These are phyloP conservation scores for Rusavskia elegans DNA, from an alignment of 495 filamentous ascomycete genomes.

Conservation along the genomic window DNA sequence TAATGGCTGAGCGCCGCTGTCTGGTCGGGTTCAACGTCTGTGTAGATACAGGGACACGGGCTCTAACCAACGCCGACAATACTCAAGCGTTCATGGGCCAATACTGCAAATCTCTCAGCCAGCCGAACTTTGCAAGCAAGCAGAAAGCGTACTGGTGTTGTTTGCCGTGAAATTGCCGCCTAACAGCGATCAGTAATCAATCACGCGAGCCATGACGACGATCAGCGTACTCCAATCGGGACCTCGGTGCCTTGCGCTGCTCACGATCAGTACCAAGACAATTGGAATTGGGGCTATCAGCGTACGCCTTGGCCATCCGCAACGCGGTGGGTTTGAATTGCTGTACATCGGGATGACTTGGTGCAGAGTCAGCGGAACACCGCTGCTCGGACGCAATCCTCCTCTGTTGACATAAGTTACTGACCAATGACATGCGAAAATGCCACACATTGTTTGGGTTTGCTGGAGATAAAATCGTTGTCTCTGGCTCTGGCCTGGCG, in stretches of 20 bases:
- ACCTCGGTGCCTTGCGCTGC: constrained; percentile 83
- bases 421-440: constrained; percentile 88
- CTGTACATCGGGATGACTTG: constrained; percentile 83
- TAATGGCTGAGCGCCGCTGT: constrained; percentile 87
- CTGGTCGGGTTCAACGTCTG: constrained; percentile 28
- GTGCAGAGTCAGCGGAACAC: constrained; percentile 13
- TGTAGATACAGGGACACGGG: neutral
- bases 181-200: constrained; percentile 17
- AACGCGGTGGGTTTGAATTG: constrained; percentile 95
- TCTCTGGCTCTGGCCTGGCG: too few relatives aligned
- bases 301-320: constrained; percentile 90
- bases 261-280: constrained; percentile 13
- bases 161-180: constrained; percentile 80
- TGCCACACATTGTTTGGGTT: constrained; percentile 45
- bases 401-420: constrained; percentile 13
- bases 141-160: constrained; percentile 51
- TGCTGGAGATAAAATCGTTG: neutral
- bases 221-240: constrained; percentile 87
- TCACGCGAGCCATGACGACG: neutral
- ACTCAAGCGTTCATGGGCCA: constrained; percentile 90
- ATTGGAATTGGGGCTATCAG: constrained; percentile 7
- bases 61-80: constrained; percentile 91
- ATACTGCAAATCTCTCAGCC: constrained; percentile 43
- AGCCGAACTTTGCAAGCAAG: constrained; percentile 5
- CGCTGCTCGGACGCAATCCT: neutral